Evolutionary conservation across 352 stramenopile genomes (phyloP), one percentile per base, ranked within the genome.

Genomic region (Globisporangium cederbergense): DNA sequence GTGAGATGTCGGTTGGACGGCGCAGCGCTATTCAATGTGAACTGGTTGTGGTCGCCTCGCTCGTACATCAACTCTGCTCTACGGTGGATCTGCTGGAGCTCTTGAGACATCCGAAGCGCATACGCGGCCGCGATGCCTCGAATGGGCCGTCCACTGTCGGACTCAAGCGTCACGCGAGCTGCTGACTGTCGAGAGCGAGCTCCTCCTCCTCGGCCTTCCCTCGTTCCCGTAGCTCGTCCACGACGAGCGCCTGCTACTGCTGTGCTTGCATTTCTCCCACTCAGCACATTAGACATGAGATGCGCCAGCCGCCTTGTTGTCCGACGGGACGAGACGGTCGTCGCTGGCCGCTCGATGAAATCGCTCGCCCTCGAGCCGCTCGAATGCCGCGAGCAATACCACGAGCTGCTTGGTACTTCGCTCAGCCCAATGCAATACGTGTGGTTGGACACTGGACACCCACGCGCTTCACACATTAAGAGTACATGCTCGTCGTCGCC

Each of bases 401-500:
- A 95, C 16, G 80, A 79, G 45, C 69, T 77, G 30, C 73, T 69
- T 0, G 86, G 86, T 13, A 95, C 81, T 0, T 77, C 68, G 2
- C 54, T 68, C 6, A 95, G 67, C 0, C 80, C 81, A 28, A 90
- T 74, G 50, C 86, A 95, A 60, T 90, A 93, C 40, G 84, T 95
- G 64, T 95, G 86, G 47, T 71, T 83, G 4, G 82, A 70, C 36
- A 81, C 64, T n/a, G 76, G 69, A 53, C 86, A 95, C n/a, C 73
- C 71, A 0, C 77, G 70, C 9, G 74, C 79, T 42, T 93, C 85
- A 52, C 86, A 95, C 70, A 95, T 67, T 25, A 95, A 70, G 45
- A 95, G 66, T 70, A 93, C 79, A 53, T 92, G 83, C 62, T 92
- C 86, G 50, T 93, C 79, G 28, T 95, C 83, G 20, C 81, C 86